Percentiles rank a stretch among this genome's conserved stretches.
phyloP scores from a whole-genome alignment of 768 basidiomycete species.

The Pulveroboletus sp. region DNA sequence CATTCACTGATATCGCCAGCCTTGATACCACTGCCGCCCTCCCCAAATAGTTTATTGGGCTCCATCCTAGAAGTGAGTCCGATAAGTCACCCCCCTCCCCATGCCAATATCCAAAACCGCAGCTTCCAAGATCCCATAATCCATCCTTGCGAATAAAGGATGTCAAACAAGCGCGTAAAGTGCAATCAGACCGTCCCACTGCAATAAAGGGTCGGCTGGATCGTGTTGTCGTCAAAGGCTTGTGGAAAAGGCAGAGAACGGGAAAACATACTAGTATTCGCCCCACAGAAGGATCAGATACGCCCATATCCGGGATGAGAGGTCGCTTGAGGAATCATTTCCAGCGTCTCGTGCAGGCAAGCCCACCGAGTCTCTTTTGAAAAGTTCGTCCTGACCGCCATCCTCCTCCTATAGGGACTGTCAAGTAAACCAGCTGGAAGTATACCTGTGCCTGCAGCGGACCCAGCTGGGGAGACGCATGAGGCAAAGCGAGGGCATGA shows the following conservation, averaged over 20 bases:
- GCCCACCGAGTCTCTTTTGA: not conserved
- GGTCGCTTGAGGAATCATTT: slow-evolving; percentile 9
- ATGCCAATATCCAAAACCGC: not conserved
- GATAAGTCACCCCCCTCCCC: not conserved
- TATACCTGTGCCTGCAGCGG: not conserved
- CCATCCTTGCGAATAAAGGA: slow-evolving; percentile 1
- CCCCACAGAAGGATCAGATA: not conserved
- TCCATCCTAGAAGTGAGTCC: slow-evolving; percentile 21
- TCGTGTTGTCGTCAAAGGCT: slow-evolving; percentile 3
- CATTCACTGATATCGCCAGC: slow-evolving; percentile 9
- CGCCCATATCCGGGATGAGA: not conserved
- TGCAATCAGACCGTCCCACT: slow-evolving; percentile 7
- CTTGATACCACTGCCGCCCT: slow-evolving; percentile 23
- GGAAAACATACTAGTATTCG: not conserved
- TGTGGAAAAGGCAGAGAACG: slow-evolving; percentile 12
- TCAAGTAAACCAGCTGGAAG: not conserved
- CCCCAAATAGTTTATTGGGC: slow-evolving; percentile 12
- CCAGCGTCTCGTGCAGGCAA: slow-evolving; percentile 17
- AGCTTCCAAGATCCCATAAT: slow-evolving; percentile 16
- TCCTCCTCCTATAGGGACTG: slow-evolving; percentile 5
- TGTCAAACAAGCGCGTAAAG: not conserved
- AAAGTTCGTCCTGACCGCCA: not conserved
- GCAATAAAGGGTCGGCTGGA: not conserved
- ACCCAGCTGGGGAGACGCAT: not conserved
- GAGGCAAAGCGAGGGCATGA: not conserved